These are phyloP conservation scores for Juglanconis oblonga DNA, from an alignment of 2,329 filamentous ascomycete species.

Conservation along the genomic window DNA sequence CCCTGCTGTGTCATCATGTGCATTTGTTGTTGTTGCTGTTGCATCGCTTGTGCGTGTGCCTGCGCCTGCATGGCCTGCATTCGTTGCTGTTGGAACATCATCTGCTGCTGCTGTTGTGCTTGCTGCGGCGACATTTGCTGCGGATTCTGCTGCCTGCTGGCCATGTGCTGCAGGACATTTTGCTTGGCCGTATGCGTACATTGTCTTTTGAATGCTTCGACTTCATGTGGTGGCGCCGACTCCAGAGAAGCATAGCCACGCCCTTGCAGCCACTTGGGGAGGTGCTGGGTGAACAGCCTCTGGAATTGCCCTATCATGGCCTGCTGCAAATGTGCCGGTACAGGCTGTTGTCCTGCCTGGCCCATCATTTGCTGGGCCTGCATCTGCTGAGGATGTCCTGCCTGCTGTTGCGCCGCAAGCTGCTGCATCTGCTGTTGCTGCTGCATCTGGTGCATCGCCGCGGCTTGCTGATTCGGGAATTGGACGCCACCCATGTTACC, in stretches of 20 bases:
- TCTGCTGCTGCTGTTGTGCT: constrained; percentile 25
- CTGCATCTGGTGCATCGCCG: constrained; percentile 26
- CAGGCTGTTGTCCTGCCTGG: constrained; percentile 15
- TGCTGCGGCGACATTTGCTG: constrained; percentile 13
- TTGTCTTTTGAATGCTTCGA: constrained; percentile 42
- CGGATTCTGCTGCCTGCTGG: constrained; percentile 14
- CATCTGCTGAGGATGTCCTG: constrained; percentile 30
- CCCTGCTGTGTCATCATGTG: constrained; percentile 54
- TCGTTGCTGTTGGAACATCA: constrained; percentile 12
- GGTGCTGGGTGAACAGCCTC: constrained; percentile 37
- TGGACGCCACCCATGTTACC: constrained; percentile 24
- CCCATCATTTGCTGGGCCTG: constrained; percentile 25
- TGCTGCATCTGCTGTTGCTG: constrained; percentile 31
- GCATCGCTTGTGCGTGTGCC: constrained; percentile 35
- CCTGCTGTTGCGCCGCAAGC: constrained; percentile 27
- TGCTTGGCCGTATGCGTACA: constrained; percentile 39
- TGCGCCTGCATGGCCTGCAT: constrained; percentile 27
- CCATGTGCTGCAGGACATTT: constrained; percentile 25
- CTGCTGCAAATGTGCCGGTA: constrained; percentile 1
- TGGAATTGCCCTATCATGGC: constrained; percentile 12
- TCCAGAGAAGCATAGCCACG: constrained; percentile 36
- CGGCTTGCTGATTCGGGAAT: constrained; percentile 26
- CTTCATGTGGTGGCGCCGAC: constrained; percentile 43
- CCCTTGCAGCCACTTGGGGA: constrained; percentile 32
- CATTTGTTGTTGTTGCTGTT: constrained; percentile 42